Evolutionary conservation across 2,329 filamentous ascomycete genomes (phyloP).

Genomic region (Cladosporium halotolerans): DNA sequence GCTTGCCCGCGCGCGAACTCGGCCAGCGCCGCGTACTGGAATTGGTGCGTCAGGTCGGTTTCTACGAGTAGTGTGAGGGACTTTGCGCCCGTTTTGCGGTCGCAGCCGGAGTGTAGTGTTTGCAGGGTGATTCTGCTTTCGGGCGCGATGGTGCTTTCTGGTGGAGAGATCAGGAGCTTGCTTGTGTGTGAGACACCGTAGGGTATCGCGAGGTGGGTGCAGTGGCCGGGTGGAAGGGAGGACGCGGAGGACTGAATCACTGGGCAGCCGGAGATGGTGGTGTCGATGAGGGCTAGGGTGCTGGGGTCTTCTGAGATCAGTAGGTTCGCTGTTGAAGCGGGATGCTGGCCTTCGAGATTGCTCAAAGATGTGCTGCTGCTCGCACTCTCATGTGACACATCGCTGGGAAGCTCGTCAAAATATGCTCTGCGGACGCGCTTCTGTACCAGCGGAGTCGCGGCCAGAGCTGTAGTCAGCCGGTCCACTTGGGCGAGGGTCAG

Average conservation of each 20-base stretch:
- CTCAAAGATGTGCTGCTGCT: too few relatives aligned
- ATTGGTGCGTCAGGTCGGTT: constrained; percentile 23
- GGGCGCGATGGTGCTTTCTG: constrained; percentile 9
- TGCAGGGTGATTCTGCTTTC: constrained; percentile 22
- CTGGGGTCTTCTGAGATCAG: too few relatives aligned
- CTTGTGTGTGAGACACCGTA: constrained; percentile 24
- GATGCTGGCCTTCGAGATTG: too few relatives aligned
- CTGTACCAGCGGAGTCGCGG: not conserved
- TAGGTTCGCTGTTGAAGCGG: too few relatives aligned
- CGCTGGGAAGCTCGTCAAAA: constrained; percentile 3
- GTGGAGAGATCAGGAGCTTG: constrained; percentile 22
- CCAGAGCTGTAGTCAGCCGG: not conserved
- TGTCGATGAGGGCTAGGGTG: constrained; percentile 22
- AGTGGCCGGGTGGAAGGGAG: constrained; percentile 19
- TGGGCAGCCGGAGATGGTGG: constrained; percentile 20
- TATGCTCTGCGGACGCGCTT: not conserved
- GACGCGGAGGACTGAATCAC: constrained; percentile 20
- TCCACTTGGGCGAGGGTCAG: constrained; percentile 7
- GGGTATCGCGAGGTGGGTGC: constrained; percentile 24
- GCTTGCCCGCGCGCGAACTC: constrained; percentile 20
- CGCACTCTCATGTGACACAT: not conserved
- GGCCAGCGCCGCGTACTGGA: constrained; percentile 21
- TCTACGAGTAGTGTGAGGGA: constrained; percentile 23
- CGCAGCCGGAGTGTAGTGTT: constrained; percentile 23
- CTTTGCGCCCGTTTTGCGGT: constrained; percentile 21